phyloP scores from a whole-genome alignment of 352 stramenopile species.

The Pythium monospermum region DNA sequence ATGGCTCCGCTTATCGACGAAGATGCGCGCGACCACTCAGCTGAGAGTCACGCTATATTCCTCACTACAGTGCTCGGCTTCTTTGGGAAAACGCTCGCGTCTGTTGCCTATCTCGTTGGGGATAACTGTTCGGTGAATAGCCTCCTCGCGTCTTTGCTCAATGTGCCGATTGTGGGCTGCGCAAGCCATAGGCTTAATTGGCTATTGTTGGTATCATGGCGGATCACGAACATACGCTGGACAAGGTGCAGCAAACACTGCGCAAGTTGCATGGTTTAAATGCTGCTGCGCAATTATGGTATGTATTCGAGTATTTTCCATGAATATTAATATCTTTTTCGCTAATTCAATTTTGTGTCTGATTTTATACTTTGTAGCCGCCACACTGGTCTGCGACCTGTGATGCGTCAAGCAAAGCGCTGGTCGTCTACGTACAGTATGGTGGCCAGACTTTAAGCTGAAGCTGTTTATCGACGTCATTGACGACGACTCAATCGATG shows the following conservation, averaged over 20 bases:
- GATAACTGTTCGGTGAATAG: slow-evolving; percentile 19
- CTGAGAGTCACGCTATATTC: slow-evolving; percentile 6
- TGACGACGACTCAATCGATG: background rate
- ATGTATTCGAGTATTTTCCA: slow-evolving; percentile 4
- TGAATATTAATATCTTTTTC: background rate
- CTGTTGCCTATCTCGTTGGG: slow-evolving; percentile 12
- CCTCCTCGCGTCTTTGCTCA: background rate
- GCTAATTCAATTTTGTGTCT: background rate
- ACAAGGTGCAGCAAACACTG: slow-evolving; percentile 6
- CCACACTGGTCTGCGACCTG: background rate
- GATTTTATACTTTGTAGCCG: background rate
- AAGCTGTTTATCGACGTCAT: slow-evolving; percentile 1
- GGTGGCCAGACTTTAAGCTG: slow-evolving; percentile 4
- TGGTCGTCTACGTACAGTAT: slow-evolving; percentile 8
- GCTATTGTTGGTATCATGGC: slow-evolving; percentile 2
- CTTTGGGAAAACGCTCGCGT: slow-evolving; percentile 5
- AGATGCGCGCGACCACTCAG: slow-evolving; percentile 4
- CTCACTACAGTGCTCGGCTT: slow-evolving; percentile 3
- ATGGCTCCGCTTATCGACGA: slow-evolving; percentile 11
- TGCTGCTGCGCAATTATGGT: slow-evolving; percentile 10
- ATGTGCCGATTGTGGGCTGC: slow-evolving; percentile 14
- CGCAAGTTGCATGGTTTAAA: slow-evolving; percentile 14
- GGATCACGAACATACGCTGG: background rate
- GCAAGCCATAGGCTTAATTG: slow-evolving; percentile 19
- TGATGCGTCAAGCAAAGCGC: slow-evolving; percentile 8